These are phyloP conservation scores for Paspalum notatum DNA, from an alignment of 176 grass and related monocot genomes.

Conservation along the genomic window DNA sequence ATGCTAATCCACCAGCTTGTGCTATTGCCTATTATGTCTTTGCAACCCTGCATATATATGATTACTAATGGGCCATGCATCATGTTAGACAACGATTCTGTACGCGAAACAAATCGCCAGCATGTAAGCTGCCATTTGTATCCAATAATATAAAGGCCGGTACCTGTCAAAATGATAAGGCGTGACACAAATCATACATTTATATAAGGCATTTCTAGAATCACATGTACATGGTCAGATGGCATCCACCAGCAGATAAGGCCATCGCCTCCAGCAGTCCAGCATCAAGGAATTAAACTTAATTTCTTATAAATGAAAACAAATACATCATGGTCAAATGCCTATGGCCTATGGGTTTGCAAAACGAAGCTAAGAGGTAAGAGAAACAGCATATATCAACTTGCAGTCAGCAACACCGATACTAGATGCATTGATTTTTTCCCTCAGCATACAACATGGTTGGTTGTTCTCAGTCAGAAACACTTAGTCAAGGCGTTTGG, in stretches of 20 bases:
- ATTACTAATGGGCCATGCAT: neutral
- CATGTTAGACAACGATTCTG: conserved; percentile 32
- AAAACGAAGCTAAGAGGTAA: neutral
- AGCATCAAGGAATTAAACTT: conserved; percentile 10
- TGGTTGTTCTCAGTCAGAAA: neutral
- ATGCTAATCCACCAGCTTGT: neutral
- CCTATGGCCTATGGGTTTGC: neutral
- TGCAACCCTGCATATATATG: neutral
- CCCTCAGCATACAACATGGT: neutral
- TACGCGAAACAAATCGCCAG: neutral
- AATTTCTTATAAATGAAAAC: conserved; percentile 1
- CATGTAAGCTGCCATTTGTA: neutral
- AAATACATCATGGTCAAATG: neutral
- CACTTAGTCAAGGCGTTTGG: neutral
- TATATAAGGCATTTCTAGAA: conserved; percentile 33
- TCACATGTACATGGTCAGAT: neutral
- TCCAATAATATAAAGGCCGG: conserved; percentile 5
- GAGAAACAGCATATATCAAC: conserved; percentile 21
- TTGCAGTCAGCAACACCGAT: conserved; percentile 27
- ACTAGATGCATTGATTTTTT: conserved; percentile 1
- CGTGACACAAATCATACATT: conserved; percentile 3
- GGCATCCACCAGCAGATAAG: neutral
- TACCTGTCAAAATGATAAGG: conserved; percentile 41
- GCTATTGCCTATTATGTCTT: neutral
- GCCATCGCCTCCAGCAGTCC: neutral